These are phyloP conservation scores for Lagenaria siceraria DNA, from an alignment of 306 rosid genomes.

Conservation along the genomic window DNA sequence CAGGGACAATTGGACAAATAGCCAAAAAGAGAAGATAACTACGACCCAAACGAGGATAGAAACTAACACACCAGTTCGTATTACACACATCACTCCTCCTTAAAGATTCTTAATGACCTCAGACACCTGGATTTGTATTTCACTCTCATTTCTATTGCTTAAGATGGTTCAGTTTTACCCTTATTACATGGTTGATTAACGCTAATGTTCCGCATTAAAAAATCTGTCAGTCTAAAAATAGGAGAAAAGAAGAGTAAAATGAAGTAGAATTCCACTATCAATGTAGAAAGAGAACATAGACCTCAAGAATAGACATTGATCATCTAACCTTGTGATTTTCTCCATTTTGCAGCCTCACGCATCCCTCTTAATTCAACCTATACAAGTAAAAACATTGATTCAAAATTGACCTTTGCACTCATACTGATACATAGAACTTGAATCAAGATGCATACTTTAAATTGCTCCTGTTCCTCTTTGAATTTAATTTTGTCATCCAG, in stretches of 20 bases:
- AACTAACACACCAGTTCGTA: not conserved
- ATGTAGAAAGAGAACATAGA: conserved; percentile 1
- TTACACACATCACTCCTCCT: not conserved
- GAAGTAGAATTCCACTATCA: not conserved
- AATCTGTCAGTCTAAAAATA: not conserved
- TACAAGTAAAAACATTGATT: conserved; percentile 11
- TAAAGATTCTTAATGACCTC: not conserved
- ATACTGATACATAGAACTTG: not conserved
- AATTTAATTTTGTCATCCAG: conserved; percentile 75
- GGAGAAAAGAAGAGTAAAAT: not conserved
- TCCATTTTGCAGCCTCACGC: conserved; percentile 92
- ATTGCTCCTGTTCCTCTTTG: conserved; percentile 69
- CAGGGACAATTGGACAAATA: not conserved
- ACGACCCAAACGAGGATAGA: not conserved
- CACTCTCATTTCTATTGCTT: not conserved
- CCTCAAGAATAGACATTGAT: conserved; percentile 7
- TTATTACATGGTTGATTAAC: not conserved
- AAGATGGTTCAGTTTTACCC: not conserved
- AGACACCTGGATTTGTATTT: not conserved
- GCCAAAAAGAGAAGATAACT: not conserved
- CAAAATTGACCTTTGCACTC: not conserved
- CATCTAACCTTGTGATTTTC: conserved; percentile 67
- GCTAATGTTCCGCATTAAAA: not conserved
- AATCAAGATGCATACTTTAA: conserved; percentile 38
- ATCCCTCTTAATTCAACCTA: conserved; percentile 68